These are phyloP conservation scores for Trichoderma sp. DNA, from an alignment of 2,329 filamentous ascomycete species.

Conservation along the genomic window DNA sequence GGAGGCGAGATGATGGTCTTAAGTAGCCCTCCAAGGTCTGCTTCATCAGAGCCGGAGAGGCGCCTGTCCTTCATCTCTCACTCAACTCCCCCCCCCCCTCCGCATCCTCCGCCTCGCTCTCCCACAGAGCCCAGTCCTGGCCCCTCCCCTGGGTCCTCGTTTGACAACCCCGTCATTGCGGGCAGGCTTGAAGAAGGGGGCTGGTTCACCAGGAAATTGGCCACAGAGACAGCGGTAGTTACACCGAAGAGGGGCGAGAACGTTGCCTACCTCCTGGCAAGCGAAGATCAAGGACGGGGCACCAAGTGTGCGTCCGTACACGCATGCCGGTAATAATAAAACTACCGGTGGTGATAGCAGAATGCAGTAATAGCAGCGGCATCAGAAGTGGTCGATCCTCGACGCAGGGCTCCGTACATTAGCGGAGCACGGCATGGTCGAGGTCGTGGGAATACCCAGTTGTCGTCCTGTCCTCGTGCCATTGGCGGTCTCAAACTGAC, in stretches of 20 bases:
- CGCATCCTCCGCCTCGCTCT: neutral
- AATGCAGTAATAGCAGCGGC: slow-evolving; percentile 2
- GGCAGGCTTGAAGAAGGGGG: neutral
- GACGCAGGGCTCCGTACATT: slow-evolving; percentile 9
- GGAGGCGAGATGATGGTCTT: slow-evolving; percentile 31
- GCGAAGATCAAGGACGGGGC: slow-evolving; percentile 12
- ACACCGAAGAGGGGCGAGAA: slow-evolving; percentile 10
- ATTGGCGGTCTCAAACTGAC: neutral
- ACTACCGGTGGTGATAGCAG: neutral
- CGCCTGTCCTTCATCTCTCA: neutral
- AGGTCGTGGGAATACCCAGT: neutral
- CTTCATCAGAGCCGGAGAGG: neutral
- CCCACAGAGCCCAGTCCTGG: neutral
- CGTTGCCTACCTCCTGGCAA: slow-evolving; percentile 1
- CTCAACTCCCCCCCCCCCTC: too few relatives aligned
- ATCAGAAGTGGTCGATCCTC: slow-evolving; percentile 13
- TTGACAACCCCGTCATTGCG: slow-evolving; percentile 2
- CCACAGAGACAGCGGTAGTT: slow-evolving; percentile 23
- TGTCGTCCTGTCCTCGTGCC: neutral
- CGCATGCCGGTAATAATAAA: neutral
- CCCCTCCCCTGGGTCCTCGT: neutral
- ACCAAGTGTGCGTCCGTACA: neutral
- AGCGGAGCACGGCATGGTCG: slow-evolving; percentile 19
- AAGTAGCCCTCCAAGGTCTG: slow-evolving; percentile 29
- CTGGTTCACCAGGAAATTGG: slow-evolving; percentile 30